Conservation (phyloP, 257 asterid species). For the Eucommia ulmoides region DNA sequence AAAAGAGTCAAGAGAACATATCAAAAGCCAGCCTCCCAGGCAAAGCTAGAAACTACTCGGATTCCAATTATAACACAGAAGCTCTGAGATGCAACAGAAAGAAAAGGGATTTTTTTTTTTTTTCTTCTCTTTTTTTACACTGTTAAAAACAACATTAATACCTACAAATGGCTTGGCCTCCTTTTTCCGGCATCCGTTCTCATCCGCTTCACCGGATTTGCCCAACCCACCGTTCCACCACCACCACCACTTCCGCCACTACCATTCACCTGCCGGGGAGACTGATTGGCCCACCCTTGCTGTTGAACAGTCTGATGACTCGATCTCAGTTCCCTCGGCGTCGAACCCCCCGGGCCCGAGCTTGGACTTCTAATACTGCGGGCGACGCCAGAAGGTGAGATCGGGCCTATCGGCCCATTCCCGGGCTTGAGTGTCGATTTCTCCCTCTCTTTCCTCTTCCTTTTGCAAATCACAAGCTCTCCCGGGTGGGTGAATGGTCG, state of each 20-base stretch:
- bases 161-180: constrained; percentile 68
- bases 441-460: constrained; percentile 91
- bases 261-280: constrained; percentile 51
- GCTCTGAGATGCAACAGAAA: constrained; percentile 13
- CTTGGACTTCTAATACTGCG: constrained; percentile 56
- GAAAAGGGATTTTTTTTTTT: no score
- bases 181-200: constrained; percentile 77
- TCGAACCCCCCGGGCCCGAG: constrained; percentile 14
- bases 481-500: constrained; percentile 76
- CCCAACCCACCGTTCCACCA: constrained; percentile 74
- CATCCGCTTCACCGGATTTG: constrained; percentile 88
- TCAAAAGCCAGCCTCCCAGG: neutral
- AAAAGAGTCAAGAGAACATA: neutral
- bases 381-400: constrained; percentile 53
- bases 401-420: constrained; percentile 45
- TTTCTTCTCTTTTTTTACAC: constrained; percentile 9
- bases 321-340: constrained; percentile 31
- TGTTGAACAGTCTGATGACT: constrained; percentile 40
- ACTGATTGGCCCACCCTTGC: constrained; percentile 39
- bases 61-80: constrained; percentile 16
- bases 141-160: constrained; percentile 1
- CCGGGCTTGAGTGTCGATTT: constrained; percentile 39
- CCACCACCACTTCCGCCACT: constrained; percentile 53
- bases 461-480: constrained; percentile 86
- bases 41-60: neutral